Conservation (phyloP, 768 basidiomycete species). For the Tubosaeta sp. region DNA sequence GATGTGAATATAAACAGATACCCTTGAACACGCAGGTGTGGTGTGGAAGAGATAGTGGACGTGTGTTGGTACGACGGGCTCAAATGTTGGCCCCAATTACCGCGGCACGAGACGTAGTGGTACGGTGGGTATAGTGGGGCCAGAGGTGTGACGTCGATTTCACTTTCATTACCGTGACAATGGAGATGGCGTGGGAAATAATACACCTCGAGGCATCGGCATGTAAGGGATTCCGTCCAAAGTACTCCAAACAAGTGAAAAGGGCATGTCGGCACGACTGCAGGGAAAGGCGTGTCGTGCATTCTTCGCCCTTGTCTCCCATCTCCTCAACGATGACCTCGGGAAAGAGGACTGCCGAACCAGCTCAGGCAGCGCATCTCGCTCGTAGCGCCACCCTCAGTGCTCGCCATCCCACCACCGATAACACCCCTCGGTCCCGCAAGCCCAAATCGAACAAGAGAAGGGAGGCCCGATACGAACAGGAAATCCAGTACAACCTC, state of each 20-base stretch:
- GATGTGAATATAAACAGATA: no score
- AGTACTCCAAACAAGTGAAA: constrained; percentile 26
- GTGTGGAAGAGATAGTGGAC: not conserved
- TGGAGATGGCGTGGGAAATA: constrained; percentile 18
- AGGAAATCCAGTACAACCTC: constrained; percentile 36
- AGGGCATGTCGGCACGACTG: constrained; percentile 32
- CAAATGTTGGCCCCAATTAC: constrained; percentile 20
- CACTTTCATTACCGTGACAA: constrained; percentile 22
- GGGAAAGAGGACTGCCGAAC: constrained; percentile 30
- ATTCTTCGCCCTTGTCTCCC: constrained; percentile 36
- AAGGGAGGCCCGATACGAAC: constrained; percentile 43
- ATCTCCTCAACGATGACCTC: constrained; percentile 34
- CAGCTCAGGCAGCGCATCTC: constrained; percentile 48
- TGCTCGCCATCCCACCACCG: constrained; percentile 49
- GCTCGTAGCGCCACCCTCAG: constrained; percentile 52
- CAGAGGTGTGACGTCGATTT: not conserved
- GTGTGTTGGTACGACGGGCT: constrained; percentile 7
- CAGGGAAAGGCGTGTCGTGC: constrained; percentile 36
- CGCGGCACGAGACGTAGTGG: constrained; percentile 3
- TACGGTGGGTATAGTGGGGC: constrained; percentile 26
- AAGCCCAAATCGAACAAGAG: constrained; percentile 40
- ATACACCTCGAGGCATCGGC: constrained; percentile 26
- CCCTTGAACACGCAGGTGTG: no score
- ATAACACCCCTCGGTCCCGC: constrained; percentile 44
- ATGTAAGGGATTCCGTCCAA: constrained; percentile 26